Percentiles rank a stretch among this genome's conserved stretches.
Evolutionary conservation across 2,329 filamentous ascomycete genomes (phyloP).

Genomic region (Polychaeton citri): DNA sequence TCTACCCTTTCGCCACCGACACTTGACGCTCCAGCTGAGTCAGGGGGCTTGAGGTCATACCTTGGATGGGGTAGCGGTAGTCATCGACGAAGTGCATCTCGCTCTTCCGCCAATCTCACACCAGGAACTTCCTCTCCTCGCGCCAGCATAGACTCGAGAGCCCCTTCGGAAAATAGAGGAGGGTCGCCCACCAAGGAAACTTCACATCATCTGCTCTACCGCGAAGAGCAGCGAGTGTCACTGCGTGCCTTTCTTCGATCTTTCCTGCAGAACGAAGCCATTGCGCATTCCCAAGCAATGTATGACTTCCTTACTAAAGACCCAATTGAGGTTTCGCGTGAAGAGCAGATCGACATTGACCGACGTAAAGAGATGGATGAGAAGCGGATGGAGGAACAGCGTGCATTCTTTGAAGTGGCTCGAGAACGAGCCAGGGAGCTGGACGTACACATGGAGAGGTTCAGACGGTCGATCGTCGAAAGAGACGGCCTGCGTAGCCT

Average conservation of each 20-base stretch:
- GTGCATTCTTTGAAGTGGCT: slow-evolving; percentile 89
- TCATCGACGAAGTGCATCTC: slow-evolving; percentile 28
- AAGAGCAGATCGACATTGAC: slow-evolving; percentile 71
- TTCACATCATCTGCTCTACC: slow-evolving; percentile 47
- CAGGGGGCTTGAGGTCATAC: slow-evolving; percentile 31
- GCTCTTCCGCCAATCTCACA: slow-evolving; percentile 5
- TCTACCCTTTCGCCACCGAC: slow-evolving; percentile 15
- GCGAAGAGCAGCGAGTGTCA: slow-evolving; percentile 84
- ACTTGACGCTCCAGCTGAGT: slow-evolving; percentile 14
- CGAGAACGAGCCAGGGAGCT: slow-evolving; percentile 78
- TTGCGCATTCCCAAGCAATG: slow-evolving; percentile 72
- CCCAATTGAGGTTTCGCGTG: slow-evolving; percentile 63
- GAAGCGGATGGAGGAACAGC: slow-evolving; percentile 82
- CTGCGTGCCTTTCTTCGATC: slow-evolving; percentile 81
- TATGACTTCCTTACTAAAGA: slow-evolving; percentile 65
- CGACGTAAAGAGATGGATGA: slow-evolving; percentile 72
- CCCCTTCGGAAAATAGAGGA: not conserved
- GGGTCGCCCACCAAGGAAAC: slow-evolving; percentile 8
- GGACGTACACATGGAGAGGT: slow-evolving; percentile 92
- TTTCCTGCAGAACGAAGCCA: slow-evolving; percentile 69
- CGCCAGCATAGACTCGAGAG: slow-evolving; percentile 4
- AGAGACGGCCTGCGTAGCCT: slow-evolving; percentile 81
- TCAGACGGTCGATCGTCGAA: slow-evolving; percentile 54
- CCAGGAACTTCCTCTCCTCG: slow-evolving; percentile 4
- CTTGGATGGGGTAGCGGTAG: slow-evolving; percentile 21